Evolutionary conservation across 768 basidiomycete species (phyloP), one percentile per base, ranked within the genome.

Genomic region (Mycena olivaceomarginata): DNA sequence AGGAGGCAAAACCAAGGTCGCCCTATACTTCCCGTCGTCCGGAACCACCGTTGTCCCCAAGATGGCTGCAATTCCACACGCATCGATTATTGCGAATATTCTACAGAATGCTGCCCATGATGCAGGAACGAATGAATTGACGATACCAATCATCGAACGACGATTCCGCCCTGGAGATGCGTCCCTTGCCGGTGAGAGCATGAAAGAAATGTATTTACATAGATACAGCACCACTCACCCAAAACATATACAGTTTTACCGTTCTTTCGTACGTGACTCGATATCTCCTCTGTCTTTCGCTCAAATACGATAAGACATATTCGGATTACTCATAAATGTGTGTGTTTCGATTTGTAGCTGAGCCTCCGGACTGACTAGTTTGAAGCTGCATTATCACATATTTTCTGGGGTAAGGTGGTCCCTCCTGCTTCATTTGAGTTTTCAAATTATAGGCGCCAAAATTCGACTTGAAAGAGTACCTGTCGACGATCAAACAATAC

Each of bases 21-120:
- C 90, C 2, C 84, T 91, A 66, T 81, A 89, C n/a, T 87, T 85
- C 77, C 90, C 91, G 74, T 91, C 90, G 0, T 90, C 89, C 22
- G 91, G 91, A 53, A 91, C 91, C 1, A 91, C 91, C 2, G 91
- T 91, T 0, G 84, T 81, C 67, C 91, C 91, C 0, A 90, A 92
- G 85, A 86, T 88, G 56, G 25, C 79, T 67, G 43, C 64, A 8
- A 53, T 70, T 16, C 56, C 68, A 8, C 76, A 72, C 22, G 25
- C 45, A 5, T 81, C 85, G 0, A 83, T 88, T n/a, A 90, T 91
- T 20, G 78, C 84, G 2, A 90, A 89, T 56, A 79, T 86, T 12
- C 57, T 88, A 16, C 87, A 88, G 77, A 84, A 82, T 75, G 87
- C 87, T 0, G 51, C 72, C 5, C 62, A 65, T 31, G 63, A 77